A percentile compares a stretch with the other conserved stretches of the same genome.
These are phyloP conservation scores for Blumeria hordei DNA, from an alignment of 2,329 filamentous ascomycete genomes.

Conservation along the genomic window DNA sequence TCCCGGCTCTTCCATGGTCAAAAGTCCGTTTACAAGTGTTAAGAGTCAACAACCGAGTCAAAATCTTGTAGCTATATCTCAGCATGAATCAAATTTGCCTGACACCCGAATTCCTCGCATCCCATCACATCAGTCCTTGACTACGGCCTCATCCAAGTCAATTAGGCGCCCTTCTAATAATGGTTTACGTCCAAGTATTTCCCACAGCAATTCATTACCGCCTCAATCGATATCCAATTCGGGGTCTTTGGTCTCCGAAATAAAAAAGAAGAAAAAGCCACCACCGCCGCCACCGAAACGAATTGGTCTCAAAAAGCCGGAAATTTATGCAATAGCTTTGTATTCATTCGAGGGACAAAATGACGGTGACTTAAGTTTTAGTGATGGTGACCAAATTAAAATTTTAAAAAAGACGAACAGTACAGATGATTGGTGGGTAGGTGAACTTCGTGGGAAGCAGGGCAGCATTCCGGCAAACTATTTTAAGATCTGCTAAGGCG, in stretches of 20 bases:
- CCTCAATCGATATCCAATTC: conserved; percentile 7
- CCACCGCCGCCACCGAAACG: conserved; percentile 45
- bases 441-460: conserved; percentile 41
- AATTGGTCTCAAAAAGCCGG: conserved; percentile 21
- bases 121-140: conserved; percentile 5
- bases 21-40: conserved; percentile 15
- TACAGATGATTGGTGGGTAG: conserved; percentile 74
- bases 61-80: not conserved
- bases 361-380: conserved; percentile 46
- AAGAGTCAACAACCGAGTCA: conserved; percentile 18
- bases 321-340: conserved; percentile 32
- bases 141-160: not conserved
- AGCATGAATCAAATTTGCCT: not conserved
- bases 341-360: conserved; percentile 53
- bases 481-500: conserved; percentile 22
- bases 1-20: conserved; percentile 6
- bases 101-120: conserved; percentile 9
- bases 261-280: conserved; percentile 48
- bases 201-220: conserved; percentile 5
- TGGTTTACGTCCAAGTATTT: conserved; percentile 1
- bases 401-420: conserved; percentile 58
- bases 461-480: conserved; percentile 74
- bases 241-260: conserved; percentile 4
- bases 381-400: conserved; percentile 52
- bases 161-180: not conserved